phyloP scores from a whole-genome alignment of 2,329 filamentous ascomycete genomes.

The Paraphoma chrysanthemicola region DNA sequence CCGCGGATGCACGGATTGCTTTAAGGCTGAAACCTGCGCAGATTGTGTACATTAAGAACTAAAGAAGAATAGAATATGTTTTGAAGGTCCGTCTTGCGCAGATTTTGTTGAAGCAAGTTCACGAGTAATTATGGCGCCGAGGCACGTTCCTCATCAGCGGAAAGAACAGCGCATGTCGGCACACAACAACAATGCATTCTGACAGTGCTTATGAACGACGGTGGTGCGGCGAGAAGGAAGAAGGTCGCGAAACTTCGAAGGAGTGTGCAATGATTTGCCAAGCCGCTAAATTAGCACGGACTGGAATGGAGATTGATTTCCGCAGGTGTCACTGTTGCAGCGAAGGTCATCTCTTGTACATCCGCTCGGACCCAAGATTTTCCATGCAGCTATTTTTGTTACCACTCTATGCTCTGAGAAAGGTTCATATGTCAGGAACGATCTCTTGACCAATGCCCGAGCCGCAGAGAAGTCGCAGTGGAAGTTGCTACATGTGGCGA shows the following conservation, averaged over 20 bases:
- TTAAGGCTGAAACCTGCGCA: not conserved
- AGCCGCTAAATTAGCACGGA: not conserved
- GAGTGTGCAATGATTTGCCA: not conserved
- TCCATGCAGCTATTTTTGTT: not conserved
- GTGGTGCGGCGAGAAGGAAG: too few species aligned
- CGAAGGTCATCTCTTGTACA: not conserved
- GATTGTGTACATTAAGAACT: not conserved
- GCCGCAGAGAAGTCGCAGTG: not conserved
- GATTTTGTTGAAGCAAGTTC: not conserved
- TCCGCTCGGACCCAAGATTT: not conserved
- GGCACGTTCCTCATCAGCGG: too few species aligned
- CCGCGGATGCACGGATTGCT: conserved; percentile 2
- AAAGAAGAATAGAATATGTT: not conserved
- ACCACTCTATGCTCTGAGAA: not conserved
- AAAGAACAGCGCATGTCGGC: too few species aligned
- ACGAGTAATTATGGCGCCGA: too few species aligned
- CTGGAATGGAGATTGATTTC: not conserved
- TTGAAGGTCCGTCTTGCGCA: not conserved
- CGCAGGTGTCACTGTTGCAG: too few species aligned
- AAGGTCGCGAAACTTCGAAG: not conserved
- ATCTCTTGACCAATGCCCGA: not conserved
- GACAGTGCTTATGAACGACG: too few species aligned
- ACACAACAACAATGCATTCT: too few species aligned
- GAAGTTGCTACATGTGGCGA: not conserved
- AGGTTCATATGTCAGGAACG: not conserved